phyloP scores from a whole-genome alignment of 2,329 filamentous ascomycete species.

The Monosporascus sp. region DNA sequence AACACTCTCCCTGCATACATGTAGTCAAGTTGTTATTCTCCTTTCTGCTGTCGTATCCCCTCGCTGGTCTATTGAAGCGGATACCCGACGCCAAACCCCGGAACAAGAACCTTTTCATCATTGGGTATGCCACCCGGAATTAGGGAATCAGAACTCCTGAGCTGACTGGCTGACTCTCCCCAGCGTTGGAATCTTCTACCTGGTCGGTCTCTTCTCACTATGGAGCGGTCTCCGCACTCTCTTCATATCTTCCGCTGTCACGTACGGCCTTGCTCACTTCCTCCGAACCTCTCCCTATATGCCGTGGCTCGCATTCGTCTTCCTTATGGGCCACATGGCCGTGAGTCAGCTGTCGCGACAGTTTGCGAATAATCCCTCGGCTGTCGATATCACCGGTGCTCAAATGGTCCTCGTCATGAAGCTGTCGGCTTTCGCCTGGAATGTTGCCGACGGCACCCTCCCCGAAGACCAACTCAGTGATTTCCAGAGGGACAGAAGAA shows the following conservation, averaged over 20 bases:
- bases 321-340: slow-evolving; percentile 94
- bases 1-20: background rate
- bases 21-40: slow-evolving; percentile 89
- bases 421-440: slow-evolving; percentile 94
- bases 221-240: slow-evolving; percentile 81
- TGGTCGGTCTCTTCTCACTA: slow-evolving; percentile 88
- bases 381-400: slow-evolving; percentile 84
- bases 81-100: slow-evolving; percentile 80
- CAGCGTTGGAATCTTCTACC: slow-evolving; percentile 63
- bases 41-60: slow-evolving; percentile 86
- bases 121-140: slow-evolving; percentile 48
- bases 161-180: slow-evolving; percentile 7
- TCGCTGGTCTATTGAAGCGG: slow-evolving; percentile 83
- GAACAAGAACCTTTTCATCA: slow-evolving; percentile 83
- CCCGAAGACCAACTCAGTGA: slow-evolving; percentile 77
- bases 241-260: slow-evolving; percentile 69
- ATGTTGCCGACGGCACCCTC: slow-evolving; percentile 85
- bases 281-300: slow-evolving; percentile 79
- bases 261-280: slow-evolving; percentile 79
- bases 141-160: background rate
- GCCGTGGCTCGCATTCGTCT: slow-evolving; percentile 95
- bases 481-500: slow-evolving; percentile 75
- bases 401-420: slow-evolving; percentile 99
- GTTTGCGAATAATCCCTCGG: slow-evolving; percentile 57
- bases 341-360: slow-evolving; percentile 83